Conservation (phyloP, 139 green algal species). For the Chlamydomonas incerta region DNA sequence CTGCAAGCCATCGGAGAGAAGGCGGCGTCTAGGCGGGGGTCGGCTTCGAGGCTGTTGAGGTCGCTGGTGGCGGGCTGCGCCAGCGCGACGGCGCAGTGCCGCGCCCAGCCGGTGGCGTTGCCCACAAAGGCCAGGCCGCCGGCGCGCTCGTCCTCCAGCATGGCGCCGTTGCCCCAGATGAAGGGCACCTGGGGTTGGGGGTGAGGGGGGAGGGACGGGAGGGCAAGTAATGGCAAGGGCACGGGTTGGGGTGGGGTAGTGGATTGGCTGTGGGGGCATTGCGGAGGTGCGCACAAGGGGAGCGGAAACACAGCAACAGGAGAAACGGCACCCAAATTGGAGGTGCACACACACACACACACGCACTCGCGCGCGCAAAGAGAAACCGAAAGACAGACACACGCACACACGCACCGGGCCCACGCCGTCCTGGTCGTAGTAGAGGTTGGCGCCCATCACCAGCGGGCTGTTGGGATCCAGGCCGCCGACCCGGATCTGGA, state of each 20-base stretch:
- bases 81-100: background rate
- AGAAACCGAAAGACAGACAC: no score
- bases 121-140: slow-evolving; percentile 20
- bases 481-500: slow-evolving; percentile 18
- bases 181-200: slow-evolving; percentile 13
- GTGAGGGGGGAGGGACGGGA: no score
- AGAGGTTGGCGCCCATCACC: background rate
- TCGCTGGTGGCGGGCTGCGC: background rate
- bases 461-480: slow-evolving; percentile 11
- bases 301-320: no score
- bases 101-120: slow-evolving; percentile 24
- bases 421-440: slow-evolving; percentile 21
- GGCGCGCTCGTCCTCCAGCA: slow-evolving; percentile 46
- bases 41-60: background rate
- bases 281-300: no score
- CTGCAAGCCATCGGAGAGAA: slow-evolving; percentile 7
- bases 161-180: slow-evolving; percentile 37
- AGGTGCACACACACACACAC: no score
- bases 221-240: no score
- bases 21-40: background rate
- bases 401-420: no score
- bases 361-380: no score
- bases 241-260: no score
- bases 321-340: no score
- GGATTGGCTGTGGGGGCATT: no score